Base-by-base conservation (phyloP, 2,329 filamentous ascomycete species). In the Tolypocladium capitatum region DNA sequence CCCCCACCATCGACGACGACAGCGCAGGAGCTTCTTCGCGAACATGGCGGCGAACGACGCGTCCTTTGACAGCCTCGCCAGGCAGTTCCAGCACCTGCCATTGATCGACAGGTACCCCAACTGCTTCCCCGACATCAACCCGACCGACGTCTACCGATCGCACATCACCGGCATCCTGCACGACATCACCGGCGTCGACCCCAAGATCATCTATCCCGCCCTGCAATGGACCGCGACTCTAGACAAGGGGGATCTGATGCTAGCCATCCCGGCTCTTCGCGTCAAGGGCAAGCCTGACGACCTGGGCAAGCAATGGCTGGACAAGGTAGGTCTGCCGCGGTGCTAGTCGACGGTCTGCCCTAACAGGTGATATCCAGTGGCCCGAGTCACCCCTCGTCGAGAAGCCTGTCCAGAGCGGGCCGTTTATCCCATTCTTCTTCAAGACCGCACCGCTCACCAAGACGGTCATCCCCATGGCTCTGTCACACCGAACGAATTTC, bases 41-140 rank as follows among this genome's bases (percentile, higher is more conserved):
- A 48, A 33, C 8, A 50, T 50, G 49, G 46, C 38, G 38, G 16
- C 46, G 14, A 43, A 28, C 43, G 49, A 50, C 20, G 46, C 46
- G 20, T 46, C 49, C n/a, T 48, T 48, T 30, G 43, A 50, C 8
- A 40, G 14, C 9, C 43, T 50, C 9, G 43, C 38, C 11, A 18
- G 20, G 21, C 43, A 36, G 30, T 48, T 50, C 31, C n/a, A 48
- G 30, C 49, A 50, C 28, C 30, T 50, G 33, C 49, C 46, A 11
- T 10, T 46, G 35, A 43, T 50, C 28, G 49, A 50, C 20, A 43
- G 36, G 40, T 48, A 46, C 16, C 43, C 46, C 5, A 24, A 18
- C 30, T 50, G 46, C 43, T 50, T 43, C 43, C 49, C 49, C n/a
- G 49, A 48, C 40, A 46, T 48, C 46, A 50, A 50, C 36, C 49